Base-by-base conservation (phyloP, 345 rosid genomes). In the Gossypium thurberi region DNA sequence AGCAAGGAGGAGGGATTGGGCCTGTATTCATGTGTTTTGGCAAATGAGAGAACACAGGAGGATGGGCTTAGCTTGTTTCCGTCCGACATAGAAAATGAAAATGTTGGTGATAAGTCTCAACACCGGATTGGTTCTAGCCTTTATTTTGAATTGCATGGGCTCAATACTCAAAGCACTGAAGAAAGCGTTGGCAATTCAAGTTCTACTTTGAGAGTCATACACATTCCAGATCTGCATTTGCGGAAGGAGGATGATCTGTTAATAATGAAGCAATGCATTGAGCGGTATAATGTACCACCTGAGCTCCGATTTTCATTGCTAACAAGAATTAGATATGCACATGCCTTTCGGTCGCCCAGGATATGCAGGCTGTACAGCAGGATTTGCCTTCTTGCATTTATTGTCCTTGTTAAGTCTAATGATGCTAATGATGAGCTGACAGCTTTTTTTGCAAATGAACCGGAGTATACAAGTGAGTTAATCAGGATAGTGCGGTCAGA, bases 1-100 rank as follows among this genome's bases (percentile, higher is more conserved):
- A 94, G 97, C 85, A 94, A 94, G 82, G 98, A 91, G 80, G 98
- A 94, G 80, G 98, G 98, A 28, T 76, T 91, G 84, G 97, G 97
- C 63, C 83, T 94, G 75, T 91, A 90, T 79, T 94, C 98, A 13
- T 90, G 95, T 79, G 87, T 94, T 73, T 86, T 88, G 70, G 93
- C 96, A 73, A 91, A 91, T 81, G 98, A 94, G 79, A 90, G 84
- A 76, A 85, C 85, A 74, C 92, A 87, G 74, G 96, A 89, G 74
- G 97, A 86, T 76, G 97, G 97, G 71, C 82, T 94, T 8, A 86
- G 78, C 75, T 86, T 94, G 78, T 94, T 94, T 84, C 97, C 98
- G 68, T 84, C 92, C 1, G 90, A 87, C 76, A 66, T 78, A 69
- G 91, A 86, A 76, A 84, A 82, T 78, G 85, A 87, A 76, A 84